Percentiles rank a stretch among this genome's conserved stretches.
These are phyloP conservation scores for Medicago arabica DNA, from an alignment of 306 rosid species.

Conservation along the genomic window DNA sequence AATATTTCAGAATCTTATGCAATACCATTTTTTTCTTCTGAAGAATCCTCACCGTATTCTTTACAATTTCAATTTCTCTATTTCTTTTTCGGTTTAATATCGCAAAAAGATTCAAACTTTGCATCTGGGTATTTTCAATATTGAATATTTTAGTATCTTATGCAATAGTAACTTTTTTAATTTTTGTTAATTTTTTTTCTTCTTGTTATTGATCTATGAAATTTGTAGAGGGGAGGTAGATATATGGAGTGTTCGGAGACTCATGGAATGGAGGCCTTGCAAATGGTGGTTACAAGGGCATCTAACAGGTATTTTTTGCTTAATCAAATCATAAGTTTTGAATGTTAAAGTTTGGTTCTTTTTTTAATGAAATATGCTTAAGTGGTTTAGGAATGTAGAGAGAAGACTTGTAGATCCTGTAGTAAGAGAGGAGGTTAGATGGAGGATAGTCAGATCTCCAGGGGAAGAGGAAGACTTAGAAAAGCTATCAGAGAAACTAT, in stretches of 20 bases:
- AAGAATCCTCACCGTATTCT: constrained; percentile 51
- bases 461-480: no score
- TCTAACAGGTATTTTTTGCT: constrained; percentile 55
- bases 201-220: constrained; percentile 29
- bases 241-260: constrained; percentile 83
- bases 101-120: constrained; percentile 27
- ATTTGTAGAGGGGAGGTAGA: constrained; percentile 60
- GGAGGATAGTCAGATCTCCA: no score
- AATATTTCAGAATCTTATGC: neutral
- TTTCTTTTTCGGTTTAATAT: neutral
- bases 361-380: neutral
- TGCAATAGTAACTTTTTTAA: neutral
- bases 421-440: no score
- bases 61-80: constrained; percentile 17
- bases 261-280: constrained; percentile 90
- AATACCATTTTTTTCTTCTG: constrained; percentile 1
- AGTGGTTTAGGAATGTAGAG: no score
- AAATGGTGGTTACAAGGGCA: constrained; percentile 84
- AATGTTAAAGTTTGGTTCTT: neutral
- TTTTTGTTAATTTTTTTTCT: neutral
- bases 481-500: no score
- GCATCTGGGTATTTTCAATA: constrained; percentile 22
- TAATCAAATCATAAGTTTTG: constrained; percentile 21
- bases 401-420: no score
- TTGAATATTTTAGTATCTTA: constrained; percentile 10